These are phyloP conservation scores for Candida labiduridarum DNA, from an alignment of 1,139 yeast species.

Conservation along the genomic window DNA sequence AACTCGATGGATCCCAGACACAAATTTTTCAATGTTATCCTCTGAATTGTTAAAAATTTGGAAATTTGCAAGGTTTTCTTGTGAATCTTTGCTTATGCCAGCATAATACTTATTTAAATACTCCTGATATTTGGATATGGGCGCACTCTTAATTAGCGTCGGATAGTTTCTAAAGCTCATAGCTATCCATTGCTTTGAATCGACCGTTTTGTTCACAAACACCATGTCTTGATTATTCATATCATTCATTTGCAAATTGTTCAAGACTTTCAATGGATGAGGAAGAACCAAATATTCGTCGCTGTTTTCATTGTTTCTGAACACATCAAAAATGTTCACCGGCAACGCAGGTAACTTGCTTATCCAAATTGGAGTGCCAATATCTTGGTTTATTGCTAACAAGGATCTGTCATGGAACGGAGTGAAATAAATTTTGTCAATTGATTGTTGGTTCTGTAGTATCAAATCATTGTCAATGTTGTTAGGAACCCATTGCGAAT, in stretches of 20 bases:
- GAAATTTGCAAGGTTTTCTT: constrained; percentile 20
- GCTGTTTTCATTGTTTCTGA: constrained; percentile 33
- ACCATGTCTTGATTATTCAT: constrained; percentile 43
- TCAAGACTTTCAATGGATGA: constrained; percentile 59
- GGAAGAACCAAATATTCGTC: constrained; percentile 55
- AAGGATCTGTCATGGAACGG: constrained; percentile 79
- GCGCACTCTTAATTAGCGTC: constrained; percentile 78
- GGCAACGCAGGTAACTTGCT: constrained; percentile 66
- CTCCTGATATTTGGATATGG: constrained; percentile 60
- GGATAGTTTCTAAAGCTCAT: constrained; percentile 79
- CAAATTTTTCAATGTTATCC: constrained; percentile 31
- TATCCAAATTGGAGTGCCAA: constrained; percentile 81
- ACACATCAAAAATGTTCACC: constrained; percentile 73
- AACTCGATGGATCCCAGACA: constrained; percentile 55
- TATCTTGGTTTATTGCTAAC: constrained; percentile 64
- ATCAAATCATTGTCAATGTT: constrained; percentile 75
- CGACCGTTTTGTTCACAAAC: constrained; percentile 65
- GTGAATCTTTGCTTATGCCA: constrained; percentile 10
- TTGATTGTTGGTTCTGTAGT: constrained; percentile 49
- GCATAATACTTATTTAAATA: constrained; percentile 22
- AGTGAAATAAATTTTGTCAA: constrained; percentile 77
- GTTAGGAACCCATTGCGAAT: constrained; percentile 92
- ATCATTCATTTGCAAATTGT: constrained; percentile 34
- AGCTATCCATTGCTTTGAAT: constrained; percentile 79
- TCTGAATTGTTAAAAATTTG: constrained; percentile 20